Conservation (phyloP, 2,329 filamentous ascomycete genomes). For the Cryphonectria radicalis region DNA sequence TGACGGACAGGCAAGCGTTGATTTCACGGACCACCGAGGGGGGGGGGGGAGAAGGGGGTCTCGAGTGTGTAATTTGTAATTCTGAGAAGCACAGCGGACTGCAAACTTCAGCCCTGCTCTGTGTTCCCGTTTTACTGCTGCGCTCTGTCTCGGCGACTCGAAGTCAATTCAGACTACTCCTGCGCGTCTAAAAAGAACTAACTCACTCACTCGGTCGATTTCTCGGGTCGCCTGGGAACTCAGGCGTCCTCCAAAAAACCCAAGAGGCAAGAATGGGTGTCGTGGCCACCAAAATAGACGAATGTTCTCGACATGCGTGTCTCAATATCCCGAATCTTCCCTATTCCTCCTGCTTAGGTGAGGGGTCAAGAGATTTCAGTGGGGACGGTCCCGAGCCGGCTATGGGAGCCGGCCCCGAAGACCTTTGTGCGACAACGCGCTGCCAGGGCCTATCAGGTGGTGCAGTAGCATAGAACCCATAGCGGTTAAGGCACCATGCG, state of each 20-base stretch:
- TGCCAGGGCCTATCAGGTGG: background rate
- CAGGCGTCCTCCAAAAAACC: background rate
- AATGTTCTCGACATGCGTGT: background rate
- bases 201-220: background rate
- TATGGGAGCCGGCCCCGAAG: background rate
- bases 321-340: background rate
- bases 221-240: background rate
- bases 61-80: background rate
- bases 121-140: background rate
- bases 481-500: background rate
- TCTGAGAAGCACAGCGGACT: background rate
- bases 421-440: background rate
- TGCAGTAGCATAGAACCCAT: background rate
- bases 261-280: background rate
- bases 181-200: background rate
- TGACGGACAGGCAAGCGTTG: background rate
- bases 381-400: background rate
- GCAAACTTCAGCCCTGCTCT: constrained; percentile 5
- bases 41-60: background rate
- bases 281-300: background rate
- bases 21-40: background rate
- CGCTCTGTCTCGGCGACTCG: background rate
- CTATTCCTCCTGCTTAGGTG: background rate
- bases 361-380: background rate
- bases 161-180: background rate